Evolutionary conservation across 805 yeast species (phyloP).

Genomic region (Candida odintsovae): DNA sequence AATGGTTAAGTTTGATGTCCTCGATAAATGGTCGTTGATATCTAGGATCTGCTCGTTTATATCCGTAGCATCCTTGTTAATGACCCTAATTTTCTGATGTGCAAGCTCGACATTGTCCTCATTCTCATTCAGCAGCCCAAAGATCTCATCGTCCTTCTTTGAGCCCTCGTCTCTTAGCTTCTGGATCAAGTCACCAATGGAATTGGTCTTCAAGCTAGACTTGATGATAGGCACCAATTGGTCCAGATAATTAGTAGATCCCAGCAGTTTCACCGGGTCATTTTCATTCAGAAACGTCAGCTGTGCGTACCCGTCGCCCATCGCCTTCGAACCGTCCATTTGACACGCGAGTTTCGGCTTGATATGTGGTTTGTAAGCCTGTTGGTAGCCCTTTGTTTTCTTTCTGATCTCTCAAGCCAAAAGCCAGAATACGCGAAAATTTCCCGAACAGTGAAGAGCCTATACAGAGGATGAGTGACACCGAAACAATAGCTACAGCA

Average conservation of each 20-base stretch:
- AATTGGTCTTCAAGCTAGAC: slow-evolving; percentile 49
- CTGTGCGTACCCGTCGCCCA: slow-evolving; percentile 3
- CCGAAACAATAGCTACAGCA: no score
- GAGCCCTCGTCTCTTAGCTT: slow-evolving; percentile 51
- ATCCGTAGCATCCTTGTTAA: slow-evolving; percentile 50
- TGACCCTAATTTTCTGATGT: slow-evolving; percentile 55
- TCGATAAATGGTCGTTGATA: slow-evolving; percentile 52
- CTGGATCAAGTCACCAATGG: slow-evolving; percentile 50
- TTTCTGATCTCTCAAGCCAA: no score
- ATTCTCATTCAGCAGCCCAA: slow-evolving; percentile 53
- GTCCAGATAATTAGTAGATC: slow-evolving; percentile 67
- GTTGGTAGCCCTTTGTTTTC: no score
- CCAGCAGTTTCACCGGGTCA: slow-evolving; percentile 21
- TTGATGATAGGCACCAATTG: slow-evolving; percentile 73
- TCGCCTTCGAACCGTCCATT: not conserved
- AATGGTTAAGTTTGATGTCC: slow-evolving; percentile 62
- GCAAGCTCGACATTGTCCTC: slow-evolving; percentile 52
- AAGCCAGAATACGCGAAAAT: no score
- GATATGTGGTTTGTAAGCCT: not conserved
- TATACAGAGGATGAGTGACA: no score
- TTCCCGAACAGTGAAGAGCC: no score
- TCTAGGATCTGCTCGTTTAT: slow-evolving; percentile 49
- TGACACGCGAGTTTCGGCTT: not conserved
- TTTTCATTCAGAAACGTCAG: slow-evolving; percentile 17
- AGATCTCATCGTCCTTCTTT: slow-evolving; percentile 58